Conservation (phyloP, 2,329 filamentous ascomycete genomes). For the Colletotrichum zoysiae region DNA sequence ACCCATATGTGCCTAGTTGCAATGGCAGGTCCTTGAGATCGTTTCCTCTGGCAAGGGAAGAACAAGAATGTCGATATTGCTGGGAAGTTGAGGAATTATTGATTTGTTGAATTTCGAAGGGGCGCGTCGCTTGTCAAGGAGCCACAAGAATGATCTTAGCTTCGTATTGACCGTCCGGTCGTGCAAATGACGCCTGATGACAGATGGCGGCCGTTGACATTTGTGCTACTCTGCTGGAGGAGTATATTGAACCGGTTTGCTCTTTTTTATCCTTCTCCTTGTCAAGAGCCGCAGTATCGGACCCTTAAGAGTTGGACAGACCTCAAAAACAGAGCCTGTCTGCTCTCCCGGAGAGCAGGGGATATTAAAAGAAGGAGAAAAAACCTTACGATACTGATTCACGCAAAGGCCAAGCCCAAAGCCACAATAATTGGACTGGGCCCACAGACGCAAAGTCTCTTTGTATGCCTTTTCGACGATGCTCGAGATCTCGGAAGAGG, state of each 20-base stretch:
- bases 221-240: constrained; percentile 6
- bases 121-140: constrained; percentile 6
- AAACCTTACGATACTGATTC: background rate
- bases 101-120: background rate
- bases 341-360: background rate
- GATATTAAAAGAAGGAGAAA: background rate
- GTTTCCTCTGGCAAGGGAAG: background rate
- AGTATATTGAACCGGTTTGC: constrained; percentile 19
- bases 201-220: constrained; percentile 3
- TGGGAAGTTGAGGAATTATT: background rate
- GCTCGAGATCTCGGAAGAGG: constrained; percentile 7
- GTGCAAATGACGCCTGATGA: constrained; percentile 15
- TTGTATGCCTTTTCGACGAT: constrained; percentile 6
- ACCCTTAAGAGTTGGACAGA: background rate
- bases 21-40: background rate
- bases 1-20: too few species aligned
- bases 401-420: background rate
- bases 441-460: constrained; percentile 6
- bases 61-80: constrained; percentile 3
- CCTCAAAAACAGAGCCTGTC: background rate
- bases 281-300: constrained; percentile 5
- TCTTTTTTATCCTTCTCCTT: background rate
- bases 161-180: constrained; percentile 6
- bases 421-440: background rate
- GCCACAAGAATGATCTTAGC: constrained; percentile 6